phyloP scores from a whole-genome alignment of 208 protist genomes.

The Acanthamoeba culbertsoni region DNA sequence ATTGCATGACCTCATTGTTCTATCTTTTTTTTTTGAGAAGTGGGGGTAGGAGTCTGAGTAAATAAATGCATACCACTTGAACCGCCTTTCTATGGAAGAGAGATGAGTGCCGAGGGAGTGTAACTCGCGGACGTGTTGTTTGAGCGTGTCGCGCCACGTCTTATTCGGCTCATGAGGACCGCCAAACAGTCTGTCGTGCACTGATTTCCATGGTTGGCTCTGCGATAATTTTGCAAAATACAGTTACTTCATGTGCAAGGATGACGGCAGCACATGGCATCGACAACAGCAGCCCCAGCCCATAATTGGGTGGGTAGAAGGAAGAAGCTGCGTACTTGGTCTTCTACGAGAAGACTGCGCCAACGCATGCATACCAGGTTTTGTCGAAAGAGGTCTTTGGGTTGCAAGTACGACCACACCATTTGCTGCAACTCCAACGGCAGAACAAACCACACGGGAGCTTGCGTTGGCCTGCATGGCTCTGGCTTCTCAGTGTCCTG shows the following conservation, averaged over 20 bases:
- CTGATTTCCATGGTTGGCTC: background rate
- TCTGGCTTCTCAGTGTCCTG: background rate
- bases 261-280: background rate
- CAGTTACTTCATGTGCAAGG: background rate
- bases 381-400: background rate
- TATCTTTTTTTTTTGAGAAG: no score
- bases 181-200: background rate
- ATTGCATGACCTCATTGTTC: no score
- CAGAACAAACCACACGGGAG: background rate
- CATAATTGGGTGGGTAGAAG: background rate
- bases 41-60: no score
- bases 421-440: background rate
- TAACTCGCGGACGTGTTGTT: background rate
- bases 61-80: background rate
- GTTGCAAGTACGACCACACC: background rate
- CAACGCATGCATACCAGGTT: background rate
- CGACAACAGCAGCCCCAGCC: background rate
- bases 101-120: background rate
- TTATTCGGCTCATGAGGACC: background rate
- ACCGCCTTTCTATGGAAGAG: background rate
- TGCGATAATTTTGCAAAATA: background rate
- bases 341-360: background rate
- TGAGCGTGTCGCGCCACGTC: conserved; percentile 12
- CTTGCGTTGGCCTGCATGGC: background rate
- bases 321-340: background rate